Evolutionary conservation across 805 yeast species (phyloP).

Genomic region (Zygotorulaspora sp.): DNA sequence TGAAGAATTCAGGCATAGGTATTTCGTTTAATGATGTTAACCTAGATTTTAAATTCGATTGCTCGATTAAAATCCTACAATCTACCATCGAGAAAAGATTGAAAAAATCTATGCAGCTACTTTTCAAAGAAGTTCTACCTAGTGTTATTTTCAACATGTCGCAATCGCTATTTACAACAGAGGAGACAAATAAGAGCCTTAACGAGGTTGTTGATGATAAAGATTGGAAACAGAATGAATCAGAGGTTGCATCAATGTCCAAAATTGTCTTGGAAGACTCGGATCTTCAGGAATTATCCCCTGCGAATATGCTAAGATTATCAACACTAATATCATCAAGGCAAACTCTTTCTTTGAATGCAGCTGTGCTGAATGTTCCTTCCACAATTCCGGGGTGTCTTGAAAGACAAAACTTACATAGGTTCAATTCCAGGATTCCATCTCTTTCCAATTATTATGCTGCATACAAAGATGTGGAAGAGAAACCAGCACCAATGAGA

Average conservation of each 20-base stretch:
- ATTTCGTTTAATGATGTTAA: constrained; percentile 37
- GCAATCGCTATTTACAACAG: constrained; percentile 31
- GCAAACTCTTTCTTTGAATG: constrained; percentile 69
- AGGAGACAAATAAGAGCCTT: constrained; percentile 10
- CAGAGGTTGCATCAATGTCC: constrained; percentile 4
- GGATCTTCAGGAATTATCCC: constrained; percentile 45
- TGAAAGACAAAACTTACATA: constrained; percentile 34
- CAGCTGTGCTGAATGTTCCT: constrained; percentile 46
- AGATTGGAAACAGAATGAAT: constrained; percentile 1
- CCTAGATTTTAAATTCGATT: constrained; percentile 35
- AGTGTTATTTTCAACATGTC: constrained; percentile 35
- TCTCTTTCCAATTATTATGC: constrained; percentile 27
- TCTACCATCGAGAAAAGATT: constrained; percentile 34
- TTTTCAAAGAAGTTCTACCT: constrained; percentile 35
- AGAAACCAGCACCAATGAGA: constrained; percentile 8
- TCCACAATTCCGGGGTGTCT: constrained; percentile 34
- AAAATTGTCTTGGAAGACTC: constrained; percentile 25
- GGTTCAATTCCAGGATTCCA: constrained; percentile 33
- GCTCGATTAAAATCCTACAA: constrained; percentile 35
- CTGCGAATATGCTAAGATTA: constrained; percentile 63
- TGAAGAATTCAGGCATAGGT: constrained; percentile 33
- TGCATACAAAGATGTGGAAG: constrained; percentile 7
- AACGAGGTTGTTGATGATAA: constrained; percentile 7
- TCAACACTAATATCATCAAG: constrained; percentile 68
- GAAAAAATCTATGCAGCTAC: constrained; percentile 32